These are phyloP conservation scores for Colletotrichum abscissum DNA, from an alignment of 2,329 filamentous ascomycete genomes.

Conservation along the genomic window DNA sequence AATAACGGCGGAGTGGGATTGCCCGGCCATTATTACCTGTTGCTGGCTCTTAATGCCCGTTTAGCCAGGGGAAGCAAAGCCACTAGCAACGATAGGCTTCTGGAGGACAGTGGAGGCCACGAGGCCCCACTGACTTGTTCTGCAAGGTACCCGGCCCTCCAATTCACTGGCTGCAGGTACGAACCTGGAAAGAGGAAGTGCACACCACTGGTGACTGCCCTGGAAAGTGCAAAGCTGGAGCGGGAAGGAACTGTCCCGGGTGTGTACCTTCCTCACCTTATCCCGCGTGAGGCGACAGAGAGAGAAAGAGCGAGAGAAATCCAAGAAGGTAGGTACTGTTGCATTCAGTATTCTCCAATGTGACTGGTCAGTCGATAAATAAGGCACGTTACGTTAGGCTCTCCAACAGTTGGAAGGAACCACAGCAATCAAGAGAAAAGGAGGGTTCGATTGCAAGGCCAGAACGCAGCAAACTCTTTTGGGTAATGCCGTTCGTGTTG, in stretches of 20 bases:
- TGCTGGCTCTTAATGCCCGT: not conserved
- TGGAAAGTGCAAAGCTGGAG: not conserved
- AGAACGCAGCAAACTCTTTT: conserved; percentile 26
- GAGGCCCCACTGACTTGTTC: conserved; percentile 17
- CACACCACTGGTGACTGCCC: not conserved
- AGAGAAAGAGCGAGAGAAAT: not conserved
- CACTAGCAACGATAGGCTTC: conserved; percentile 32
- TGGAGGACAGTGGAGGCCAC: conserved; percentile 28
- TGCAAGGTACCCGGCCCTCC: conserved; percentile 36
- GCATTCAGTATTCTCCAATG: not conserved
- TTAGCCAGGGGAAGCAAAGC: conserved; percentile 24
- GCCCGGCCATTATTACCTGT: not conserved
- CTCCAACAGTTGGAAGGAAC: not conserved
- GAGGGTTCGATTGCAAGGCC: not conserved
- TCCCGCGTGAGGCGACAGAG: not conserved
- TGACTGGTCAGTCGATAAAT: conserved; percentile 3
- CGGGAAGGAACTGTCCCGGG: not conserved
- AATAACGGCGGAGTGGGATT: conserved; percentile 2
- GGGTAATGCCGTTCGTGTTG: conserved; percentile 23
- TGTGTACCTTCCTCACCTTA: not conserved
- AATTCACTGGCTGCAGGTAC: not conserved
- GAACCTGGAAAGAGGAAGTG: not conserved
- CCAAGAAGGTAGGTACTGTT: not conserved
- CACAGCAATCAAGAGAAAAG: not conserved
- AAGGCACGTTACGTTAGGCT: not conserved